Conservation (phyloP, 2,329 filamentous ascomycete species). For the Trichoderma atroviride region DNA sequence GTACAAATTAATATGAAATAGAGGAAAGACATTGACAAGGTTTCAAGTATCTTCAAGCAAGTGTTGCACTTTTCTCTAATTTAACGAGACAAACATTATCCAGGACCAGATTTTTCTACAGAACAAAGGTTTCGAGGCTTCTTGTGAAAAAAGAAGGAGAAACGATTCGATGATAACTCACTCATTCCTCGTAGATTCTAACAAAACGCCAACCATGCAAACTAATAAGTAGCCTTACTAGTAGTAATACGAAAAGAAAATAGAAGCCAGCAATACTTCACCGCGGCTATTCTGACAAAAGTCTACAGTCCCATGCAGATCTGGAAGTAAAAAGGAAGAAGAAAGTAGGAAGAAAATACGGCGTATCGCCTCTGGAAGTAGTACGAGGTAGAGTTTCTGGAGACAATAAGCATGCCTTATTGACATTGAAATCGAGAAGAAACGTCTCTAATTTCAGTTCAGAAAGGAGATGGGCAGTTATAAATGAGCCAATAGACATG, state of each 20-base stretch:
- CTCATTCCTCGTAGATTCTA: constrained; percentile 41
- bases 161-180: constrained; percentile 35
- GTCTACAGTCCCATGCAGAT: background rate
- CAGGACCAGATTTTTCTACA: background rate
- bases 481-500: background rate
- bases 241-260: constrained; percentile 31
- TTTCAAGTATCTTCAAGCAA: background rate
- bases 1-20: background rate
- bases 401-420: background rate
- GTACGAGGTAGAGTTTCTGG: background rate
- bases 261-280: background rate
- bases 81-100: background rate
- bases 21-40: background rate
- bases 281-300: background rate
- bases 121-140: background rate
- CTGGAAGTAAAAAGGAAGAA: background rate
- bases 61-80: background rate
- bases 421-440: background rate
- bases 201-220: constrained; percentile 36
- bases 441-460: background rate
- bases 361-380: background rate
- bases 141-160: background rate
- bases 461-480: background rate
- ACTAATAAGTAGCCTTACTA: constrained; percentile 34
- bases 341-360: background rate